These are phyloP conservation scores for Cyphellophora attinorum DNA, from an alignment of 2,329 filamentous ascomycete species.

Conservation along the genomic window DNA sequence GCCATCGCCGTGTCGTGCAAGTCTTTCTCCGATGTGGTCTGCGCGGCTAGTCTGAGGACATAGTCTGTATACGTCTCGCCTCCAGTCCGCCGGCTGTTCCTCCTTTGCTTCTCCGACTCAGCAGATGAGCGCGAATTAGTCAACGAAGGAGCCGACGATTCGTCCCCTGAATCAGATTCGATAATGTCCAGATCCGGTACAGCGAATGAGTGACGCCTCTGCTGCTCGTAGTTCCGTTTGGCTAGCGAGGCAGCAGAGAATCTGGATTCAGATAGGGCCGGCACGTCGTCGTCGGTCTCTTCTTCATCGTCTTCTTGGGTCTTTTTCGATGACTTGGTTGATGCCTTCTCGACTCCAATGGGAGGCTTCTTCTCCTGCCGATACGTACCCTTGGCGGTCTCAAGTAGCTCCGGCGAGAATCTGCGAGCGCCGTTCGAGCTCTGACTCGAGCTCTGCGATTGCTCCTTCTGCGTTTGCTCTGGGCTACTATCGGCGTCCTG, in stretches of 20 bases:
- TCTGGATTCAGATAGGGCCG: constrained; percentile 26
- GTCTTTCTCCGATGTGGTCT: constrained; percentile 63
- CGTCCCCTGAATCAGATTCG: constrained; percentile 47
- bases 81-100: not conserved
- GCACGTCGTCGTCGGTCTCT: constrained; percentile 10
- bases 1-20: constrained; percentile 55
- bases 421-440: constrained; percentile 24
- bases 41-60: constrained; percentile 68
- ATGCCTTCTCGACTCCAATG: constrained; percentile 3
- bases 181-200: constrained; percentile 54
- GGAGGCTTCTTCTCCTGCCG: constrained; percentile 31
- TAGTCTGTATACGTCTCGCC: constrained; percentile 53
- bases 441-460: constrained; percentile 5
- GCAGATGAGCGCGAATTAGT: constrained; percentile 27
- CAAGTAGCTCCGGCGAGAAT: constrained; percentile 73
- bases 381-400: constrained; percentile 64
- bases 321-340: not conserved
- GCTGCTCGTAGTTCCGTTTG: constrained; percentile 24
- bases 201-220: constrained; percentile 46
- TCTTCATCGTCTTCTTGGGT: constrained; percentile 1
- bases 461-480: not conserved
- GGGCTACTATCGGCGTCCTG: not conserved
- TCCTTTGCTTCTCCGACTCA: constrained; percentile 26
- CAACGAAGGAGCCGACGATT: constrained; percentile 35
- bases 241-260: constrained; percentile 35